Conservation (phyloP, 805 yeast genomes). For the Wickerhamomyces queroliae region DNA sequence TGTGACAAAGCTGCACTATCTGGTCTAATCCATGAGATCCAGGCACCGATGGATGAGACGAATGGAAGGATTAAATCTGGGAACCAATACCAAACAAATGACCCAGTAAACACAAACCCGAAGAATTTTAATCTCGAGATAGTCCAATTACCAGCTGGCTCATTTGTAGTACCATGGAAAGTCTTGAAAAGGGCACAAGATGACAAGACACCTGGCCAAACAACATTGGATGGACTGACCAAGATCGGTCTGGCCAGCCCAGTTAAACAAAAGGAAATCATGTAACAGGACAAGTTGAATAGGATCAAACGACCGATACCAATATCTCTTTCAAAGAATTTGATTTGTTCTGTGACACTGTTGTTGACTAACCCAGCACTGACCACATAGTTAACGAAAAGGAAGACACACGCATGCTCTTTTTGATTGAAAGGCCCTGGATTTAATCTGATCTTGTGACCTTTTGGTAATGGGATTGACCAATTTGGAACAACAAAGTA, state of each 20-base stretch:
- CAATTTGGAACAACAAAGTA: constrained; percentile 17
- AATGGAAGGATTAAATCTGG: constrained; percentile 41
- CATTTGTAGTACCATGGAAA: constrained; percentile 26
- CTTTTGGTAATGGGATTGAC: constrained; percentile 24
- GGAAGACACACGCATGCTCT: constrained; percentile 53
- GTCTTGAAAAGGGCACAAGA: constrained; percentile 49
- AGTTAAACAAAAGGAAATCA: constrained; percentile 61
- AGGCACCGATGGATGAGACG: constrained; percentile 52
- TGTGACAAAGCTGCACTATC: constrained; percentile 55
- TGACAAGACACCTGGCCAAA: constrained; percentile 67
- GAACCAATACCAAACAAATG: constrained; percentile 54
- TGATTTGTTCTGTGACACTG: constrained; percentile 34
- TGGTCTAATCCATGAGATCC: constrained; percentile 52
- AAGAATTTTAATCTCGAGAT: constrained; percentile 44
- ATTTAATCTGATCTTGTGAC: constrained; percentile 33
- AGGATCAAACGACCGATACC: constrained; percentile 37
- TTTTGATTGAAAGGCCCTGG: constrained; percentile 58
- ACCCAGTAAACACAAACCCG: constrained; percentile 28
- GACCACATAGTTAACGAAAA: constrained; percentile 39
- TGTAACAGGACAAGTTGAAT: constrained; percentile 48
- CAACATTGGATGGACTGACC: constrained; percentile 54
- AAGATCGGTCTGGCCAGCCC: constrained; percentile 54
- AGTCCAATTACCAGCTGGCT: constrained; percentile 37
- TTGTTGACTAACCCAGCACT: constrained; percentile 51
- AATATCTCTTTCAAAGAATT: constrained; percentile 12